Percentiles rank a stretch among this genome's conserved stretches.
Evolutionary conservation across 805 yeast species (phyloP).

Genomic region (Spathaspora sp.): DNA sequence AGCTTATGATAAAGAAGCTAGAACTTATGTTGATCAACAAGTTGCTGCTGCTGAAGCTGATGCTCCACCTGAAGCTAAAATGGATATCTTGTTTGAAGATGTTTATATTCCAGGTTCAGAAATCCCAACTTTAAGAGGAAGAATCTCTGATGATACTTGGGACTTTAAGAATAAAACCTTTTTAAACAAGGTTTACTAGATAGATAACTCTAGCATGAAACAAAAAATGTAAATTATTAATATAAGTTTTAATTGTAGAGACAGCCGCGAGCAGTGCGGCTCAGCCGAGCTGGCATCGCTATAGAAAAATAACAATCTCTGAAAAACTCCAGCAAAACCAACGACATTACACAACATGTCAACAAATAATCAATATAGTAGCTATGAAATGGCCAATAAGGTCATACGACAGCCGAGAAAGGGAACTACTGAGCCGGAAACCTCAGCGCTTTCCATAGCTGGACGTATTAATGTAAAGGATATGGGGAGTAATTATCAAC

Average conservation of each 20-base stretch:
- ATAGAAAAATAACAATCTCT: neutral
- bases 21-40: constrained; percentile 93
- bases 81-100: constrained; percentile 93
- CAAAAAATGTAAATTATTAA: neutral
- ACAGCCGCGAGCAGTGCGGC: neutral
- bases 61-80: constrained; percentile 92
- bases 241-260: neutral
- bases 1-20: constrained; percentile 91
- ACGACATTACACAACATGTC: constrained; percentile 6
- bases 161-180: constrained; percentile 54
- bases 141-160: constrained; percentile 96
- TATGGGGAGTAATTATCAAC: constrained; percentile 47
- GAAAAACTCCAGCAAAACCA: neutral
- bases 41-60: constrained; percentile 90
- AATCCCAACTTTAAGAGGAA: constrained; percentile 89
- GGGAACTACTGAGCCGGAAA: constrained; percentile 41
- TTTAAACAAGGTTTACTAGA: constrained; percentile 44
- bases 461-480: constrained; percentile 68
- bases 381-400: constrained; percentile 75
- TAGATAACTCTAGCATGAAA: neutral
- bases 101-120: constrained; percentile 95
- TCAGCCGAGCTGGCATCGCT: neutral
- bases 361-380: constrained; percentile 49
- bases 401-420: constrained; percentile 47
- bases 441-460: constrained; percentile 67